A percentile compares a stretch with the other conserved stretches of the same genome.
Conservation (phyloP, 2,329 filamentous ascomycete species). For the Aspergillus chevalieri region DNA sequence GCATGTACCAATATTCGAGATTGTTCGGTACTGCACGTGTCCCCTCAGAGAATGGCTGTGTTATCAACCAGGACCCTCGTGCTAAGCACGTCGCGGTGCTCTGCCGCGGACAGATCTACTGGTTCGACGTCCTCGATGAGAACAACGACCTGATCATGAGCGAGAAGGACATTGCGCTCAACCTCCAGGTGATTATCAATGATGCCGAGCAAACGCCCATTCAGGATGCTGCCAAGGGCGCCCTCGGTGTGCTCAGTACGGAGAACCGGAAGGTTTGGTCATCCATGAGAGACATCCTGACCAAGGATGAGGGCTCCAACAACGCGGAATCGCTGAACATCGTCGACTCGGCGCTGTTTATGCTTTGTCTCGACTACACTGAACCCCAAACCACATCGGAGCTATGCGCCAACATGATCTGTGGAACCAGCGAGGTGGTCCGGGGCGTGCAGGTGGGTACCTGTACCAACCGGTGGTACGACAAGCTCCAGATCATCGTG, state of each 20-base stretch:
- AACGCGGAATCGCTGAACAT: constrained; percentile 95
- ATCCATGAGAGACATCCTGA: constrained; percentile 78
- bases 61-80: constrained; percentile 90
- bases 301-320: constrained; percentile 78
- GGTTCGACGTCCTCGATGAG: constrained; percentile 95
- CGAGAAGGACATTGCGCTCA: constrained; percentile 85
- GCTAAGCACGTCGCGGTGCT: constrained; percentile 90
- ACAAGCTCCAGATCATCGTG: constrained; percentile 97
- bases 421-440: constrained; percentile 85
- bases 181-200: constrained; percentile 84
- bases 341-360: constrained; percentile 87
- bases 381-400: constrained; percentile 74
- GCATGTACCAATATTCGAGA: constrained; percentile 97
- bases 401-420: constrained; percentile 98
- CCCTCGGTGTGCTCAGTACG: constrained; percentile 86
- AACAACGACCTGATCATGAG: constrained; percentile 96
- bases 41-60: constrained; percentile 87
- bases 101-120: constrained; percentile 94
- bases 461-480: constrained; percentile 98
- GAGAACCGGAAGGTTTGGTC: constrained; percentile 98
- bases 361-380: constrained; percentile 87
- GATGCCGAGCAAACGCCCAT: constrained; percentile 86
- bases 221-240: constrained; percentile 90
- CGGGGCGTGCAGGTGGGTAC: constrained; percentile 94
- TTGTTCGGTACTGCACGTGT: constrained; percentile 92